Base-by-base conservation (phyloP, 768 basidiomycete genomes). In the Collybia sordida region DNA sequence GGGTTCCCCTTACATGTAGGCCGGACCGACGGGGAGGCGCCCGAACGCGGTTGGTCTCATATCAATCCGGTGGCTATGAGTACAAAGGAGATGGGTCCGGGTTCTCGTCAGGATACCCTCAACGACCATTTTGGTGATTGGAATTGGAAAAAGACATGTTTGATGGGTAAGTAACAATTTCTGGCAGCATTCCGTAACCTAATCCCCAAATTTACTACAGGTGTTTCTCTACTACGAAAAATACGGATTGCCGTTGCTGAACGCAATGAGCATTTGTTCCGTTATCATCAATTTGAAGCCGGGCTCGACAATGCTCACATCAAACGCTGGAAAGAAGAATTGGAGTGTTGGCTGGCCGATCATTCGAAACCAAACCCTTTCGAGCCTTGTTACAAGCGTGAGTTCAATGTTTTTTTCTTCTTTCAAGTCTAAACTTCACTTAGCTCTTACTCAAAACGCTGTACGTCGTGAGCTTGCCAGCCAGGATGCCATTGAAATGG, bases 11-110 rank as follows among this genome's bases (percentile, higher is more conserved):
- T 37, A 1, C 59, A 64, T 15, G 60, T 60, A 19, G 71, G 59
- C 0, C 53, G 61, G 25, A 69, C 66, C 0, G 68, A 72, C 52
- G 71, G 71, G 0, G 70, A 72, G 42, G 66, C 58, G 1, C 51
- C 63, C 6, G 69, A 73, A 51, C 45, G 63, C 5, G 58, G 55
- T 0, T 73, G 69, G 69, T 51, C 66, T 1, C 28, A 55, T n/a
- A n/a, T n/a, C n/a, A n/a, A n/a, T n/a, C n/a, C n/a, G n/a, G n/a
- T n/a, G n/a, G n/a, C n/a, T n/a, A n/a, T n/a, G n/a, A n/a, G n/a
- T n/a, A n/a, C n/a, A n/a, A n/a, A n/a, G n/a, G n/a, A n/a, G n/a
- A n/a, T n/a, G n/a, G n/a, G n/a, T n/a, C n/a, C n/a, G n/a, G n/a
- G n/a, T n/a, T n/a, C n/a, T n/a, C n/a, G n/a, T n/a, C n/a, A n/a